Percentiles rank a stretch among this genome's conserved stretches.
Conservation (phyloP, 2,329 filamentous ascomycete genomes). For the Penicillium rolfsii region DNA sequence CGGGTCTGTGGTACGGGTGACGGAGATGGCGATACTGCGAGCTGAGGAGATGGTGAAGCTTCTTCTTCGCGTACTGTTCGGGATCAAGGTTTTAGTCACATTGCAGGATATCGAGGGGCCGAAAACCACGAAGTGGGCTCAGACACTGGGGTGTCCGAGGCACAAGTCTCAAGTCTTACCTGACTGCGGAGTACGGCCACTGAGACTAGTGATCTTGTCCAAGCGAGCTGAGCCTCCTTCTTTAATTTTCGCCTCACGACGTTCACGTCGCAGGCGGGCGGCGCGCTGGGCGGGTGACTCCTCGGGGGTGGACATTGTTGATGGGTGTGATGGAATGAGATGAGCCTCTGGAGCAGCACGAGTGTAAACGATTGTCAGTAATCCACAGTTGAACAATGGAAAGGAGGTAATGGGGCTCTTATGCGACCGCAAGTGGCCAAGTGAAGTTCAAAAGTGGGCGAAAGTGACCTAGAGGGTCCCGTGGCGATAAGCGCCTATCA, state of each 20-base stretch:
- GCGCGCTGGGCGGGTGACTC: constrained; percentile 55
- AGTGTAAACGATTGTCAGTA: not conserved
- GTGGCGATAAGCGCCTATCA: constrained; percentile 24
- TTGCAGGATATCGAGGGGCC: not conserved
- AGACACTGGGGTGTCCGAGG: not conserved
- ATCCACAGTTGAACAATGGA: not conserved
- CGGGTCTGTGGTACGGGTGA: constrained; percentile 30
- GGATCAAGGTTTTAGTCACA: not conserved
- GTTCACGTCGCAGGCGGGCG: constrained; percentile 65
- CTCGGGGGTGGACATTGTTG: constrained; percentile 42
- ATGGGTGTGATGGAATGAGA: not conserved
- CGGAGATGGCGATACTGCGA: constrained; percentile 33
- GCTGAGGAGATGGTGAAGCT: constrained; percentile 27
- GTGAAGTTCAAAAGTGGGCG: constrained; percentile 1
- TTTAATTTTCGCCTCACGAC: constrained; percentile 65
- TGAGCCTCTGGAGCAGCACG: not conserved
- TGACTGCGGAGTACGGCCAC: constrained; percentile 53
- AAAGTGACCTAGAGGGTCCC: constrained; percentile 9
- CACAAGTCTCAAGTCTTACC: constrained; percentile 30
- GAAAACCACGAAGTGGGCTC: too few species aligned
- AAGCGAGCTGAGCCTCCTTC: constrained; percentile 61
- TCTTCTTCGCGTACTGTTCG: constrained; percentile 31
- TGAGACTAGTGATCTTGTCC: constrained; percentile 64
- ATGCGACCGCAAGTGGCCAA: constrained; percentile 3
- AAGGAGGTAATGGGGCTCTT: not conserved